A percentile compares a stretch with the other conserved stretches of the same genome.
These are phyloP conservation scores for Anthoceros angustus DNA, from an alignment of 225 moss, liverwort and hornwort genomes.

Conservation along the genomic window DNA sequence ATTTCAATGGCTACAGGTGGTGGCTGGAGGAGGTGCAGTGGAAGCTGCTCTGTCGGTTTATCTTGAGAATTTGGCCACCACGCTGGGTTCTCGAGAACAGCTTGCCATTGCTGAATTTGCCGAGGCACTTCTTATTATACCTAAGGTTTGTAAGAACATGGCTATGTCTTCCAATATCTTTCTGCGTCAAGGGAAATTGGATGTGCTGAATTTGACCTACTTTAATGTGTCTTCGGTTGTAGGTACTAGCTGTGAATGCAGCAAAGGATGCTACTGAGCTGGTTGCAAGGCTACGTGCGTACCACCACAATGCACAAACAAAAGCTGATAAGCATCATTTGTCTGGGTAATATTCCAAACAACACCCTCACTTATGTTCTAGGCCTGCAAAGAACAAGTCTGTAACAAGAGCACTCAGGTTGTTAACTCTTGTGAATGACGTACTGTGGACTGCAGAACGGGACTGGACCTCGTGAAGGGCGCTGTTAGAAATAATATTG, in stretches of 20 bases:
- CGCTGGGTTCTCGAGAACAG: constrained; percentile 69
- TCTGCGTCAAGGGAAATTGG: not conserved
- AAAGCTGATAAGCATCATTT: constrained; percentile 83
- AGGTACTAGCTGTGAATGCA: constrained; percentile 82
- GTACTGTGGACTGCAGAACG: constrained; percentile 24
- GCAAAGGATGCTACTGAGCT: constrained; percentile 66
- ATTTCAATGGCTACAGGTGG: constrained; percentile 31
- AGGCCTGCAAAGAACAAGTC: not conserved
- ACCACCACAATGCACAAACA: constrained; percentile 61
- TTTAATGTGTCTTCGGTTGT: not conserved
- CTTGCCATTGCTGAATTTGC: constrained; percentile 77
- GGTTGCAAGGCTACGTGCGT: constrained; percentile 60
- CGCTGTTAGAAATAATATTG: constrained; percentile 57
- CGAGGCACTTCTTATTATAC: constrained; percentile 72
- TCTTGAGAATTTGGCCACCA: constrained; percentile 65
- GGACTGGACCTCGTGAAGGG: constrained; percentile 75
- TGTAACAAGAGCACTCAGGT: not conserved
- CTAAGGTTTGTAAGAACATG: constrained; percentile 26
- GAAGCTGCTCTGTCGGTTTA: constrained; percentile 65
- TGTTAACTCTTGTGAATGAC: constrained; percentile 3
- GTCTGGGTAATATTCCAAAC: constrained; percentile 24
- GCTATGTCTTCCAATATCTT: not conserved
- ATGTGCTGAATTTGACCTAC: not conserved
- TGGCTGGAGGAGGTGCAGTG: constrained; percentile 69
- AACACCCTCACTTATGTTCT: not conserved